Evolutionary conservation across 805 yeast genomes (phyloP), one percentile per base, ranked within the genome.

Genomic region (Schwanniomyces sp.): DNA sequence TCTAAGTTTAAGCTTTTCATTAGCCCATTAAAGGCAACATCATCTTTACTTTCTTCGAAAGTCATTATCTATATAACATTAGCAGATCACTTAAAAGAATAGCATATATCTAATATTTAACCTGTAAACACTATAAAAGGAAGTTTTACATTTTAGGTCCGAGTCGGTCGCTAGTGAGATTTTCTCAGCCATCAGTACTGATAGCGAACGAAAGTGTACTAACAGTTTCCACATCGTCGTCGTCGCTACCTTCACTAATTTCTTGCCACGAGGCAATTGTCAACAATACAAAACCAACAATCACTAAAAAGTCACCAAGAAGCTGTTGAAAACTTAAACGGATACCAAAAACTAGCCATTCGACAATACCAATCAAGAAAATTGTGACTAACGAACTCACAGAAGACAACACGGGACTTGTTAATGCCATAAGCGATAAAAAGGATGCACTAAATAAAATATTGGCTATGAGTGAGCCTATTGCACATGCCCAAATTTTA

Each of bases 331-430:
- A 34, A 12, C 81, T 74, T 45, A 89, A 70, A 2, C 64, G 70
- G 21, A 80, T 78, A 4, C 84, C 87, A 66, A 86, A 86, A 8
- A 86, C 55, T 0, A 77, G 45, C 84, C 86, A 87, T 60, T 89
- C 96, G 17, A 82, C 82, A 1, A 87, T 43, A 0, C 96, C 96
- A 39, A 90, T 94, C 45, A 89, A 63, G 52, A 89, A 76, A 17
- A 91, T 90, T 0, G 96, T 88, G 42, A 89, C 74, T 48, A 89
- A 69, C 0, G 90, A 80, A 29, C 85, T 67, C 21, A 81, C 85
- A 0, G 88, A 80, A 1, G 94, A 86, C 38, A 90, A 70, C 1
- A 90, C 96, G 0, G 96, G 96, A 3, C 88, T 84, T 0, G 96
- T 89, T 47, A 89, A 75, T 0, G 96, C 84, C 87, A 89, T 87